Percentiles rank a stretch among this genome's conserved stretches.
phyloP scores from a whole-genome alignment of 768 basidiomycete genomes.

The Hericium erinaceus region DNA sequence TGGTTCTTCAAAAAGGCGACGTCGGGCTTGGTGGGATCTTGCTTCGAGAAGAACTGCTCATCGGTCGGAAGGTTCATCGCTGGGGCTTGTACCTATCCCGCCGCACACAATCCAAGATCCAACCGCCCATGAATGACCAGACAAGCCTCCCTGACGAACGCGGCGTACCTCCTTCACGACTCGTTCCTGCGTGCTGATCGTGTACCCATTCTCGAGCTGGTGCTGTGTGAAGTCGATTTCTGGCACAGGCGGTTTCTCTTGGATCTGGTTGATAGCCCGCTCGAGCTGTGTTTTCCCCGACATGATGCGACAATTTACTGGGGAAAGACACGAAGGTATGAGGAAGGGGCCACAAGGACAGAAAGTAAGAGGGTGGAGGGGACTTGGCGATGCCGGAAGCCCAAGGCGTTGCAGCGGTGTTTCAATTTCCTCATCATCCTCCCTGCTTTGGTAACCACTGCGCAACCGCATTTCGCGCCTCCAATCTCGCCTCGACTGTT shows the following conservation, averaged over 20 bases:
- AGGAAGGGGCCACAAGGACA: not conserved
- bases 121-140: not conserved
- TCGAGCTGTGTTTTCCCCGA: constrained; percentile 39
- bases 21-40: constrained; percentile 87
- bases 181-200: constrained; percentile 88
- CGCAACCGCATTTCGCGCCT: not conserved
- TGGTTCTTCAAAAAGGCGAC: constrained; percentile 97
- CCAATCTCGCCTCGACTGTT: not conserved
- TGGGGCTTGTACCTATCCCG: constrained; percentile 86
- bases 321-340: not conserved
- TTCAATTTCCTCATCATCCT: not conserved
- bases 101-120: not conserved
- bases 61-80: constrained; percentile 88
- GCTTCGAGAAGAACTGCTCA: constrained; percentile 83
- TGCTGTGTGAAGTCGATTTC: constrained; percentile 89
- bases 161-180: constrained; percentile 85
- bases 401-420: not conserved
- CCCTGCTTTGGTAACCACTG: not conserved
- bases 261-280: constrained; percentile 59
- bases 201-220: constrained; percentile 83
- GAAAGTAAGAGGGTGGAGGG: not conserved
- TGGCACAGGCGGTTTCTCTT: constrained; percentile 38
- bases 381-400: not conserved
- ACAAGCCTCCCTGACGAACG: not conserved
- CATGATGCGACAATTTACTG: constrained; percentile 2